Percentiles rank a stretch among this genome's conserved stretches.
Evolutionary conservation across 371 early-diverging fungal species (phyloP).

Genomic region (Saksenaea vasiformis): DNA sequence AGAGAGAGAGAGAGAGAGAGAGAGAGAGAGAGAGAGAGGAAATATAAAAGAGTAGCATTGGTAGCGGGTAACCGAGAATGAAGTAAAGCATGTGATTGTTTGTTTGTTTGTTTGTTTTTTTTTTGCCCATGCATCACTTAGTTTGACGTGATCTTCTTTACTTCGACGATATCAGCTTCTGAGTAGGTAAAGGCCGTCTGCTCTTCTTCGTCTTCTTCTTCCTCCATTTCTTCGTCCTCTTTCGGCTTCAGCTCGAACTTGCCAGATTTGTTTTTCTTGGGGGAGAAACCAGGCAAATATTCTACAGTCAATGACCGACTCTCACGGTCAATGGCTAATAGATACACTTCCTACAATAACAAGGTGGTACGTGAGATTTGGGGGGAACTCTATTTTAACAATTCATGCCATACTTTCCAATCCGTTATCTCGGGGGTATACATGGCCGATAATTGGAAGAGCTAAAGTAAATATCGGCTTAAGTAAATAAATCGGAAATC

Average conservation of each 20-base stretch:
- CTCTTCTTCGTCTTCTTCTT: neutral
- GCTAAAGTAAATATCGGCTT: neutral
- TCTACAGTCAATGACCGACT: neutral
- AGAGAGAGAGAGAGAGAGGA: too few species aligned
- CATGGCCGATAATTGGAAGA: neutral
- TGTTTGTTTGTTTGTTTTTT: too few species aligned
- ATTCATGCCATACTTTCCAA: slow-evolving; percentile 1
- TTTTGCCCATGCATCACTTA: too few species aligned
- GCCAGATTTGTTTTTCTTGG: neutral
- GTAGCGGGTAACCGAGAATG: too few species aligned
- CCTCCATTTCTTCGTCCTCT: slow-evolving; percentile 1
- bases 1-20: too few species aligned
- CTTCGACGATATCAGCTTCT: neutral
- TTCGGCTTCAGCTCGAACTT: slow-evolving; percentile 7
- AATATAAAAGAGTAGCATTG: too few species aligned
- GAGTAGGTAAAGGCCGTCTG: neutral
- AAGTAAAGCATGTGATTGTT: too few species aligned
- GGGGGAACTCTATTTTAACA: neutral
- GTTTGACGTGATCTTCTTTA: neutral
- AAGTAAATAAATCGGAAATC: neutral
- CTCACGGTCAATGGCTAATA: neutral
- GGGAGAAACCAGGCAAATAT: neutral
- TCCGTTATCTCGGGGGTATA: slow-evolving; percentile 13
- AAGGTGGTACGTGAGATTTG: too few species aligned
- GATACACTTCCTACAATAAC: neutral